Percentiles rank a stretch among this genome's conserved stretches.
Evolutionary conservation across 108 stramenopile genomes (phyloP).

Genomic region (Cyclotella baltica): DNA sequence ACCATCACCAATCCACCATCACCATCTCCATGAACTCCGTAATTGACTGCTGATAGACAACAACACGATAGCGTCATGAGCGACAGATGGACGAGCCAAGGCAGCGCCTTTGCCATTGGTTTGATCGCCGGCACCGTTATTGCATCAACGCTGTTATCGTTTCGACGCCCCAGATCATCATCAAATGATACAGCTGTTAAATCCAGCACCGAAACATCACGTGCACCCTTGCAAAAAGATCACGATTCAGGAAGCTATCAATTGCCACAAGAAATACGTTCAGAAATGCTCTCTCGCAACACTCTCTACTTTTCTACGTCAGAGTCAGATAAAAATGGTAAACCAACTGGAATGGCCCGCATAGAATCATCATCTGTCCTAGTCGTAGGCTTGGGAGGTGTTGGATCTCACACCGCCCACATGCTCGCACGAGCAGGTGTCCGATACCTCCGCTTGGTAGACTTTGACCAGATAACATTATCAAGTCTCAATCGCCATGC

Average conservation of each 20-base stretch:
- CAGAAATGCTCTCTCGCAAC: slow-evolving; percentile 95
- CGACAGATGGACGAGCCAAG: slow-evolving; percentile 19
- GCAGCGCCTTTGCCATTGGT: slow-evolving; percentile 35
- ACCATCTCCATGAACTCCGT: too few species aligned
- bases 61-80: background rate
- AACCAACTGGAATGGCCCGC: slow-evolving; percentile 29
- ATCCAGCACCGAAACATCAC: slow-evolving; percentile 11
- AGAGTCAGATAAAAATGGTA: background rate
- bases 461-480: slow-evolving; percentile 98
- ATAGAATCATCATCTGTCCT: slow-evolving; percentile 63
- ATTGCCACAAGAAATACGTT: slow-evolving; percentile 69
- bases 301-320: slow-evolving; percentile 77
- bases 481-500: slow-evolving; percentile 98
- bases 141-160: slow-evolving; percentile 2
- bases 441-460: slow-evolving; percentile 87
- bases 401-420: slow-evolving; percentile 93
- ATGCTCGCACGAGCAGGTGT: slow-evolving; percentile 97
- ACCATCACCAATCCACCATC: background rate
- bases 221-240: background rate
- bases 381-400: slow-evolving; percentile 98
- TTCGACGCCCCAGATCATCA: slow-evolving; percentile 6
- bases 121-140: slow-evolving; percentile 42
- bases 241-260: background rate
- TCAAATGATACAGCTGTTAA: background rate
- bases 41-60: too few species aligned